phyloP scores from a whole-genome alignment of 139 green algal species.

The Marvania coccoides region DNA sequence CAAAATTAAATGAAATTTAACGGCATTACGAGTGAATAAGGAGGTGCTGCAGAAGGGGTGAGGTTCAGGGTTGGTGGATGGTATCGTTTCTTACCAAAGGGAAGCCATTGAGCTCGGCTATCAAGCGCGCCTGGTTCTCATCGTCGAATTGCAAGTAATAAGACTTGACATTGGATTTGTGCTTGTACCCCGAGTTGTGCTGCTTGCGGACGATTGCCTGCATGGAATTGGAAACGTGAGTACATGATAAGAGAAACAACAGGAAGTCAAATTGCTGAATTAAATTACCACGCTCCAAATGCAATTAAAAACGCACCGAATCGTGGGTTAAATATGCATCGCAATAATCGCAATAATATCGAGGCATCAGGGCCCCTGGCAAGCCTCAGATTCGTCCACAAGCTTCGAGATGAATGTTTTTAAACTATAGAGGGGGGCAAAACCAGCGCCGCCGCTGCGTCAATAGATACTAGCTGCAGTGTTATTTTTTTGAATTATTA shows the following conservation, averaged over 20 bases:
- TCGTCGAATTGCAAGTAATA: slow-evolving; percentile 91
- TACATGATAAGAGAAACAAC: background rate
- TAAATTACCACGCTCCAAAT: too few species aligned
- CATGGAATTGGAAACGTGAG: background rate
- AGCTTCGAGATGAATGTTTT: too few species aligned
- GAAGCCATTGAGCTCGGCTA: slow-evolving; percentile 7
- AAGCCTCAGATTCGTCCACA: too few species aligned
- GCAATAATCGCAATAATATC: slow-evolving; percentile 30
- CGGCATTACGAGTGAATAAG: too few species aligned
- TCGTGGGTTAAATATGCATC: slow-evolving; percentile 92
- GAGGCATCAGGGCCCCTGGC: background rate
- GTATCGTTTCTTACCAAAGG: too few species aligned
- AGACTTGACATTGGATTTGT: slow-evolving; percentile 92
- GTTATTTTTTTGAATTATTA: too few species aligned
- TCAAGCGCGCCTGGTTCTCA: background rate
- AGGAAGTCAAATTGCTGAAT: background rate
- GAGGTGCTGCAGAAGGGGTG: too few species aligned
- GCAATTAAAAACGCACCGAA: slow-evolving; percentile 49
- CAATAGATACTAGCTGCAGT: too few species aligned
- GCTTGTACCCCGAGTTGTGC: slow-evolving; percentile 93
- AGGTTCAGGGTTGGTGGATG: too few species aligned
- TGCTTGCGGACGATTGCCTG: slow-evolving; percentile 91
- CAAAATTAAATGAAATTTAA: too few species aligned
- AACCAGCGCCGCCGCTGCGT: too few species aligned
- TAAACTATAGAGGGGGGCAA: too few species aligned